Percentiles rank a stretch among this genome's conserved stretches.
phyloP scores from a whole-genome alignment of 805 yeast genomes.

The Blastobotrys parvus region DNA sequence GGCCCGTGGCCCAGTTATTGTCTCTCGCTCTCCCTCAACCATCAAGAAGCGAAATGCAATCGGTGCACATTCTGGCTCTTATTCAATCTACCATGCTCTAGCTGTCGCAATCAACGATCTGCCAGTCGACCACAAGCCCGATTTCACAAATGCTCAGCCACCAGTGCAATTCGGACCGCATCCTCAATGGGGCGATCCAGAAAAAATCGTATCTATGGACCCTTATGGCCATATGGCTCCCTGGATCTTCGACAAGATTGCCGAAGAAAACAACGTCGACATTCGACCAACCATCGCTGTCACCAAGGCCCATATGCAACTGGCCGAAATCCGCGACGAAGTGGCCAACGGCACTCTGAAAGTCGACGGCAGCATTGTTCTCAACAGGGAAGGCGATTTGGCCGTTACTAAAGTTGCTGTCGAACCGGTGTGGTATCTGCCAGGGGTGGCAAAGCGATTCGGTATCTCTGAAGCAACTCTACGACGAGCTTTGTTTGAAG shows the following conservation, averaged over 20 bases:
- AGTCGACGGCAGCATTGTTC: slow-evolving; percentile 54
- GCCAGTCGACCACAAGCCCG: slow-evolving; percentile 44
- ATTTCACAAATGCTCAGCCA: slow-evolving; percentile 57
- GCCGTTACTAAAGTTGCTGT: slow-evolving; percentile 57
- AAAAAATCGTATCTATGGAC: slow-evolving; percentile 57
- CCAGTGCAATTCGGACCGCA: slow-evolving; percentile 47
- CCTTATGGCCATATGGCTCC: slow-evolving; percentile 63
- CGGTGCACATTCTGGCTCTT: slow-evolving; percentile 60
- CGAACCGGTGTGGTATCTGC: slow-evolving; percentile 65
- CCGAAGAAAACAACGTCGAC: slow-evolving; percentile 43
- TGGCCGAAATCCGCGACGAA: slow-evolving; percentile 49
- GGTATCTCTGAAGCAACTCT: slow-evolving; percentile 47
- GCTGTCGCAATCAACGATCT: slow-evolving; percentile 56
- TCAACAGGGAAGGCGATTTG: slow-evolving; percentile 52
- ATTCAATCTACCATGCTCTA: slow-evolving; percentile 55
- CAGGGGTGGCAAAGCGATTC: slow-evolving; percentile 59
- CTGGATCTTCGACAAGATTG: slow-evolving; percentile 42
- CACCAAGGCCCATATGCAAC: slow-evolving; percentile 57
- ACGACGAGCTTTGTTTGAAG: slow-evolving; percentile 55
- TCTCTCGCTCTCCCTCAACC: slow-evolving; percentile 43
- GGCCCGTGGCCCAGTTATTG: slow-evolving; percentile 50
- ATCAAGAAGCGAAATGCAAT: slow-evolving; percentile 49
- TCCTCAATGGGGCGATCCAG: slow-evolving; percentile 46
- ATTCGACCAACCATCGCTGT: slow-evolving; percentile 59
- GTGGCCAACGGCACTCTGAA: slow-evolving; percentile 43